Evolutionary conservation across 2,329 filamentous ascomycete species (phyloP), one percentile per base, ranked within the genome.

Genomic region (Cladosporium sp.): DNA sequence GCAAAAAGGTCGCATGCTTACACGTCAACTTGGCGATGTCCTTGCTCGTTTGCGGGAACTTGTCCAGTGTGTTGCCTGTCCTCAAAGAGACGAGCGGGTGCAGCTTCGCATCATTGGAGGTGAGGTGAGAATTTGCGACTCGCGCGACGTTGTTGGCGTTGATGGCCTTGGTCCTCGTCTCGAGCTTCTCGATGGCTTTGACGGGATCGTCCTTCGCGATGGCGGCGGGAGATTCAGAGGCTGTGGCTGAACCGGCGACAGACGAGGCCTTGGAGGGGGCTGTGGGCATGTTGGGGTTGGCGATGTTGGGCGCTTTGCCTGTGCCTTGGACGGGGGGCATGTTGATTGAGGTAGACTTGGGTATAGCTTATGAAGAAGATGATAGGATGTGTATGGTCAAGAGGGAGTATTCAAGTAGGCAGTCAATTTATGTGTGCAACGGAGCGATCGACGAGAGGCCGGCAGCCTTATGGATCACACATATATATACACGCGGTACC

Each of bases 91-190:
- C 43, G n/a, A 76, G 63, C 5, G 71, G 70, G 14, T 70, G 66
- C 56, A 76, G 62, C 64, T 73, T 73, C 39, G 73, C 75, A 32
- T 74, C 72, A n/a, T 66, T 68, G 32, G 66, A 66, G 2, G 66
- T 70, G 49, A 76, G 64, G 18, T 75, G 71, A 48, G 71, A 73
- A 70, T 76, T 76, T 5, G 74, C 72, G 21, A 76, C 74, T 28
- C 73, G 70, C 46, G 74, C 71, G 28, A 76, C 66, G 59, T 74
- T 75, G 69, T 75, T 76, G 54, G 66, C 67, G 36, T 73, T 73
- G 71, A 75, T 66, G 16, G 73, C 70, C 58, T 72, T 74, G 18
- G 68, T 70, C 53, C 67, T 69, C 2, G 53, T 68, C 48, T 75
- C 73, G 36, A 75, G 69, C 65, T 74, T 75, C 66, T 75, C 71